Evolutionary conservation across 768 basidiomycete species (phyloP).

Genomic region (Asterophora lycoperdoides): DNA sequence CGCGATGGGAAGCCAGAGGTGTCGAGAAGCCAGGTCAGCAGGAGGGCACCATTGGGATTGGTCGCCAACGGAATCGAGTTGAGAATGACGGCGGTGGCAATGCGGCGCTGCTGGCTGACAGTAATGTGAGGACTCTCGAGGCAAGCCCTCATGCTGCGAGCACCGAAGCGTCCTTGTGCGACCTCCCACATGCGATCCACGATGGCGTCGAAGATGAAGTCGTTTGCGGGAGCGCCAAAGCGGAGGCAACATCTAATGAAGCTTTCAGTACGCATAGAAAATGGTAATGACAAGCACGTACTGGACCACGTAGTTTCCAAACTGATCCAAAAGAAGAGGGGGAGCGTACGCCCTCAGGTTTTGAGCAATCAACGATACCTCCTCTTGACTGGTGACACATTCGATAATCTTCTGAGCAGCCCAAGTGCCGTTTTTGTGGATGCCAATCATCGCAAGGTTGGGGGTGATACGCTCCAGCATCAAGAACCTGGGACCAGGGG

Average conservation of each 20-base stretch:
- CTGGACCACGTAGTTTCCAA: constrained; percentile 93
- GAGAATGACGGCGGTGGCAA: constrained; percentile 90
- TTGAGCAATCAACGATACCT: constrained; percentile 78
- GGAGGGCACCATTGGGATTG: constrained; percentile 93
- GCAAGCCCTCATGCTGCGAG: constrained; percentile 96
- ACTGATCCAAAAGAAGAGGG: constrained; percentile 90
- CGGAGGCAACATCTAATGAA: constrained; percentile 74
- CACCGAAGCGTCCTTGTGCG: constrained; percentile 96
- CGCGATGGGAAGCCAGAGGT: constrained; percentile 93
- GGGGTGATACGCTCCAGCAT: constrained; percentile 95
- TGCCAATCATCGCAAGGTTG: constrained; percentile 94
- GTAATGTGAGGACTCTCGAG: constrained; percentile 88
- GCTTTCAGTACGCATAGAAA: no score
- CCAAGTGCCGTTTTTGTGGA: constrained; percentile 99
- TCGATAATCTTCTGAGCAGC: constrained; percentile 99
- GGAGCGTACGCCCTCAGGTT: constrained; percentile 90
- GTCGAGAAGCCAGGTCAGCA: constrained; percentile 96
- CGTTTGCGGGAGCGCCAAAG: constrained; percentile 84
- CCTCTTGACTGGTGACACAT: constrained; percentile 84
- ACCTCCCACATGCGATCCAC: constrained; percentile 98
- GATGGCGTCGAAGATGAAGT: constrained; percentile 98
- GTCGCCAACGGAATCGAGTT: constrained; percentile 98
- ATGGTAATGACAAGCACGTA: constrained; percentile 35
- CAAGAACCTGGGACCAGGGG: constrained; percentile 67
- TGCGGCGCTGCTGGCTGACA: constrained; percentile 87